Base-by-base conservation (phyloP, 306 rosid genomes). In the Quercus alba region DNA sequence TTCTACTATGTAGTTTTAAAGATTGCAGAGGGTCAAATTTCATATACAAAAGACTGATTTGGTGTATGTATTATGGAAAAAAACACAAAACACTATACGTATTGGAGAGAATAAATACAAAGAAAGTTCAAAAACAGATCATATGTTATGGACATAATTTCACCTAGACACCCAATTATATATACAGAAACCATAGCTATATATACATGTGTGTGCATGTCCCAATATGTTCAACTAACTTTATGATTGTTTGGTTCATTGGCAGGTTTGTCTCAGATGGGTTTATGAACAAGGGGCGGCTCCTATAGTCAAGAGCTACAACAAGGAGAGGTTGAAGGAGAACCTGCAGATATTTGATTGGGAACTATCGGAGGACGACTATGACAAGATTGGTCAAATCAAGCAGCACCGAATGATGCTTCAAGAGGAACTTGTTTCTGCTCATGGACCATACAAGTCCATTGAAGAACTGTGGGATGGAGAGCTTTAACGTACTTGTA, bases 201-300 rank as follows among this genome's bases (percentile, higher is more conserved):
- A 14, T 6, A 35, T 35, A 35, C 41, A 61, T 25, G 1, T 25
- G 33, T 25, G 13, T 61, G 7, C 13, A 0, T 61, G 21, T 61
- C 3, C 21, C 52, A 10, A 13, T 61, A 25, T 67, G 26, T 67
- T 67, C 51, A 18, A 17, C 51, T 15, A 31, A 19, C 51, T 33
- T 33, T 35, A 35, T 35, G 51, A 33, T 64, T 28, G 23, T 3
- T 12, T 8, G 38, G 18, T 20, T 67, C 6, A 15, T 26, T 64
- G 51, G 21, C 44, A 66, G 44, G 74, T 70, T 70, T 70, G 56
- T 41, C 74, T 70, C 21, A 44, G 74, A 70, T 70, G 56, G 56
- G 0, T 46, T n/a, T 70, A 70, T 46, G 74, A 70, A 55, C 74
- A 70, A 70, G 57, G 19, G 10, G 57, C 13, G 5, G 7, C 30